Evolutionary conservation across 1,284 basidiomycete genomes (phyloP).

Genomic region (Taiwanofungus camphoratus): DNA sequence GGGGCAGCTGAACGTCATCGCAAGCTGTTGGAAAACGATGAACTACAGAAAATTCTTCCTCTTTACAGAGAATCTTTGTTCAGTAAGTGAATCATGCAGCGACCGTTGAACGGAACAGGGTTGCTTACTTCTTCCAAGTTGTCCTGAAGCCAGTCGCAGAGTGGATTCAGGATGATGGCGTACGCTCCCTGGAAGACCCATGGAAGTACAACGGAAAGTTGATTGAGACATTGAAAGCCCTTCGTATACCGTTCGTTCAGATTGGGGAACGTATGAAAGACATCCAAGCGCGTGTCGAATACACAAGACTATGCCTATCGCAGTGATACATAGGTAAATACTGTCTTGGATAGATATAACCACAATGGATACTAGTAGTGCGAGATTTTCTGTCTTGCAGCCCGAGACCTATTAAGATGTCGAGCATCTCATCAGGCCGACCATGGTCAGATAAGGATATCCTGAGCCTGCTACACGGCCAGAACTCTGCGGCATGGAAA

Average conservation of each 20-base stretch:
- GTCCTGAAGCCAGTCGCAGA: constrained; percentile 49
- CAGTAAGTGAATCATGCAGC: constrained; percentile 11
- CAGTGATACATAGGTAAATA: no score
- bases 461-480: no score
- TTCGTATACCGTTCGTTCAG: constrained; percentile 41
- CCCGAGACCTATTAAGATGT: no score
- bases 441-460: no score
- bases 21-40: constrained; percentile 29
- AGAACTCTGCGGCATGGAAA: no score
- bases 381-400: no score
- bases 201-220: constrained; percentile 37
- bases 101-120: not conserved
- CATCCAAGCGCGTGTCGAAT: constrained; percentile 26
- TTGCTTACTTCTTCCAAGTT: constrained; percentile 24
- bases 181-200: constrained; percentile 49
- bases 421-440: no score
- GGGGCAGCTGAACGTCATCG: constrained; percentile 32
- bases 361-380: no score
- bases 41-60: constrained; percentile 37
- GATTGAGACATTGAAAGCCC: constrained; percentile 32
- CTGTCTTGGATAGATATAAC: no score
- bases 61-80: constrained; percentile 39
- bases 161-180: constrained; percentile 59
- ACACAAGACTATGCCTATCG: no score
- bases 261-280: constrained; percentile 39